Percentiles rank a stretch among this genome's conserved stretches.
phyloP scores from a whole-genome alignment of 2,329 filamentous ascomycete species.

The Sarocladiaceae sp. region DNA sequence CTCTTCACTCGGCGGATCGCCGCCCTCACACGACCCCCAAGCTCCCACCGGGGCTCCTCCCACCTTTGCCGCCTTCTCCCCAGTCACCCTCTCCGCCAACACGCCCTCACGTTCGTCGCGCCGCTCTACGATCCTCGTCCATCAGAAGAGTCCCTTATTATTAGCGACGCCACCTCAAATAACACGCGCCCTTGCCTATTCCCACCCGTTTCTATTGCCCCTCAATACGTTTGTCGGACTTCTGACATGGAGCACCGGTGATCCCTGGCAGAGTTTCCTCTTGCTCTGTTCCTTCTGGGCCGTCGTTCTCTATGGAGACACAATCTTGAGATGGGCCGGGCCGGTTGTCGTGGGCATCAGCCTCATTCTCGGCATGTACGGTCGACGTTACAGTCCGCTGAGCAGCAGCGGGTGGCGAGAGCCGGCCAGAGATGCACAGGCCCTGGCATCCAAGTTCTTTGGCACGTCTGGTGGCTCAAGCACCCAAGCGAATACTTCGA shows the following conservation, averaged over 20 bases:
- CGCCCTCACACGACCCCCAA: conserved; percentile 23
- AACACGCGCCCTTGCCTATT: conserved; percentile 89
- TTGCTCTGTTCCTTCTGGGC: conserved; percentile 83
- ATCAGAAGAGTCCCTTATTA: conserved; percentile 91
- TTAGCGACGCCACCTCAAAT: conserved; percentile 92
- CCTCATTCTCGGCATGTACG: conserved; percentile 89
- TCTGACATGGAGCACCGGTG: conserved; percentile 87
- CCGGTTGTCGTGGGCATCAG: conserved; percentile 74
- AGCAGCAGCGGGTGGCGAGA: conserved; percentile 74
- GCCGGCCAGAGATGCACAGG: conserved; percentile 30
- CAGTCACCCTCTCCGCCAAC: conserved; percentile 65
- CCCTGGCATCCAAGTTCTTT: conserved; percentile 15
- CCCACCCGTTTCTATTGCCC: conserved; percentile 86
- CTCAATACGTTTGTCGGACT: conserved; percentile 81
- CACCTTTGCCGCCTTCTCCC: conserved; percentile 86
- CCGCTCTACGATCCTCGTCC: conserved; percentile 85
- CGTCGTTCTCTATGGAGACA: conserved; percentile 76
- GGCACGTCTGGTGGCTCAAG: conserved; percentile 1
- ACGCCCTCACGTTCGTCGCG: conserved; percentile 57
- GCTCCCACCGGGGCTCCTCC: conserved; percentile 44
- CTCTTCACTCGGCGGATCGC: conserved; percentile 26
- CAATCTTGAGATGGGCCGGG: conserved; percentile 72
- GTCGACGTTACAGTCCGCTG: conserved; percentile 78
- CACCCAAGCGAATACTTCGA: conserved; percentile 18
- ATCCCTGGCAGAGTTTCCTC: conserved; percentile 96